phyloP scores from a whole-genome alignment of 2,329 filamentous ascomycete species.

The Magnaporthiopsis rhizophila region DNA sequence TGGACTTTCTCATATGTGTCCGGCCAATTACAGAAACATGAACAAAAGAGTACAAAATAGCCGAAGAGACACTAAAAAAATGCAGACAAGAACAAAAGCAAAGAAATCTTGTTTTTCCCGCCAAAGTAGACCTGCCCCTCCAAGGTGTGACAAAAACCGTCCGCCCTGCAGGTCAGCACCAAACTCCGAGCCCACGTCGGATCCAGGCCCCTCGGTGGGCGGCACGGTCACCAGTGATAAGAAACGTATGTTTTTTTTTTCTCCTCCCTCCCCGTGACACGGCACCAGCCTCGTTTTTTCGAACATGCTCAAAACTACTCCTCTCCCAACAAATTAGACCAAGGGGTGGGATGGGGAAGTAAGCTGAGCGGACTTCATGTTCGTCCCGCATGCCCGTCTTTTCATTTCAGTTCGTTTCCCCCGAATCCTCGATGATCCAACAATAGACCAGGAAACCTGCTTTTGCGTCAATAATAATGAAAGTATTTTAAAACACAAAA shows the following conservation, averaged over 20 bases:
- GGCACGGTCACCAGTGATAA: background rate
- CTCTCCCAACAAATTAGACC: background rate
- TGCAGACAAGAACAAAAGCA: background rate
- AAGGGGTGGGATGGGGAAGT: background rate
- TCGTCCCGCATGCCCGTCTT: background rate
- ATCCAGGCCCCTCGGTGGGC: background rate
- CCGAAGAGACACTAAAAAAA: background rate
- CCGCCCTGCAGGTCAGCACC: background rate
- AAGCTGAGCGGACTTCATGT: background rate
- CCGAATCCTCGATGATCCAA: background rate
- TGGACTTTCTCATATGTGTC: background rate
- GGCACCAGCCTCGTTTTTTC: background rate
- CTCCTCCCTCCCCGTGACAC: background rate
- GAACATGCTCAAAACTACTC: background rate
- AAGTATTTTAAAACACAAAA: no score
- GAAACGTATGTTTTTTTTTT: background rate
- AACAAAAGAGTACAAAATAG: background rate
- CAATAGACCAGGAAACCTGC: background rate
- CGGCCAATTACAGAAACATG: background rate
- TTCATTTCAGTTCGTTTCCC: background rate
- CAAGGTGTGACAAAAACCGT: background rate
- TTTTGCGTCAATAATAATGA: background rate
- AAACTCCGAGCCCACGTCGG: background rate
- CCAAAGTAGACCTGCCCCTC: no score
- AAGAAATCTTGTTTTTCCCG: background rate